Conservation (phyloP, 257 asterid species). For the Dorcoceras hygrometricum region DNA sequence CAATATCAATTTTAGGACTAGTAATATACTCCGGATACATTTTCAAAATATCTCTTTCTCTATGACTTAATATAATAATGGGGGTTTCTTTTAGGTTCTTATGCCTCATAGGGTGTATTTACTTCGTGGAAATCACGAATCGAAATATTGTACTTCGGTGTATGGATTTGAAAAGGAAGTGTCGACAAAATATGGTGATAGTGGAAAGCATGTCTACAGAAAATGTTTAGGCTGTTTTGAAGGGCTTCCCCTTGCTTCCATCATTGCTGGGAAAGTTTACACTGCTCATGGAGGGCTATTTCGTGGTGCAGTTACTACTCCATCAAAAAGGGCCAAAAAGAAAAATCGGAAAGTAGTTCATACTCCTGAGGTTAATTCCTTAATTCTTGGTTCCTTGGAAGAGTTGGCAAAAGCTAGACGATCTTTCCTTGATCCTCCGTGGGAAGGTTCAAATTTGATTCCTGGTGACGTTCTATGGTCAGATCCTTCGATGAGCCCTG, state of each 20-base stretch:
- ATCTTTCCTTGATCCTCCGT: slow-evolving; percentile 97
- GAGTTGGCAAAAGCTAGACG: slow-evolving; percentile 90
- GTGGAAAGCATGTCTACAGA: slow-evolving; percentile 87
- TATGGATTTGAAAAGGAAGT: slow-evolving; percentile 98
- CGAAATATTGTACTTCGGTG: slow-evolving; percentile 94
- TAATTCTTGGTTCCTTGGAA: slow-evolving; percentile 81
- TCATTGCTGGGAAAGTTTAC: slow-evolving; percentile 75
- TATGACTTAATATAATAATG: slow-evolving; percentile 20
- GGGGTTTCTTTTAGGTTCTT: slow-evolving; percentile 52
- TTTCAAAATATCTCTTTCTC: slow-evolving; percentile 3
- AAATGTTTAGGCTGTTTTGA: slow-evolving; percentile 97
- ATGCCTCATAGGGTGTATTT: slow-evolving; percentile 81
- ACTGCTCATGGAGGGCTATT: slow-evolving; percentile 99
- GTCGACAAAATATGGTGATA: slow-evolving; percentile 67
- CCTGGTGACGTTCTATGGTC: slow-evolving; percentile 99
- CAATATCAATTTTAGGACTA: slow-evolving; percentile 11
- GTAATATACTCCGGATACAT: not conserved
- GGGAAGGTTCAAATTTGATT: slow-evolving; percentile 93
- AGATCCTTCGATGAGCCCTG: slow-evolving; percentile 81
- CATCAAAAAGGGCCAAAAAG: slow-evolving; percentile 81
- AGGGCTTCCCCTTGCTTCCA: slow-evolving; percentile 96
- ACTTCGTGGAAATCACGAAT: slow-evolving; percentile 96
- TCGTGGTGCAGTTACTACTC: slow-evolving; percentile 61
- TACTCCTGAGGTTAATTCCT: slow-evolving; percentile 45
- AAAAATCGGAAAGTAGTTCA: slow-evolving; percentile 64